Evolutionary conservation across 2,329 filamentous ascomycete species (phyloP).

Genomic region (Colletotrichum paranaense): DNA sequence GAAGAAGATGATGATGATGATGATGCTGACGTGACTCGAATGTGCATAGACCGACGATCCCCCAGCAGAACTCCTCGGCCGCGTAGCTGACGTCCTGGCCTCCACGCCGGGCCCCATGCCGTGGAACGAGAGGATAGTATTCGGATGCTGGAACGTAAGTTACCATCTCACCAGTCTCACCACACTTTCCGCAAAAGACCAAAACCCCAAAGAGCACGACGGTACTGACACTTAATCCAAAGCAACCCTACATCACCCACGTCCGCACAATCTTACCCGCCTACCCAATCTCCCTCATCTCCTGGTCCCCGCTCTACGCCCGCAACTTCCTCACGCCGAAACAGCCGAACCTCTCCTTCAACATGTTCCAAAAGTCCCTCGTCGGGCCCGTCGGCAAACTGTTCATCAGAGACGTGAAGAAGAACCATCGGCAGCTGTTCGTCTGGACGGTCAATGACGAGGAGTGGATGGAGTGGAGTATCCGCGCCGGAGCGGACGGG

Average conservation of each 20-base stretch:
- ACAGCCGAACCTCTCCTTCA: slow-evolving; percentile 78
- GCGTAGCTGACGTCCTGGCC: slow-evolving; percentile 73
- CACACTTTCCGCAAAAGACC: too few species aligned
- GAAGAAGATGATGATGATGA: too few species aligned
- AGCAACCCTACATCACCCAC: slow-evolving; percentile 71
- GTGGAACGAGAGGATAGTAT: slow-evolving; percentile 80
- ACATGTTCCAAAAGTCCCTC: slow-evolving; percentile 77
- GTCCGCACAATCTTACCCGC: slow-evolving; percentile 70
- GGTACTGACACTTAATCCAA: neutral
- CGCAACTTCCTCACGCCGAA: slow-evolving; percentile 70
- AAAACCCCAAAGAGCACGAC: too few species aligned
- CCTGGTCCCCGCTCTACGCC: slow-evolving; percentile 75
- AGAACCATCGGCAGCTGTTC: slow-evolving; percentile 67
- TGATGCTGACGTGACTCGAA: neutral
- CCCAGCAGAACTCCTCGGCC: slow-evolving; percentile 75
- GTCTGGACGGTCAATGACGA: slow-evolving; percentile 90
- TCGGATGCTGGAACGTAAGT: slow-evolving; percentile 84
- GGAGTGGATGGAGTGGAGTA: slow-evolving; percentile 84
- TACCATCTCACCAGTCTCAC: neutral
- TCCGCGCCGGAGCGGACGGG: slow-evolving; percentile 75
- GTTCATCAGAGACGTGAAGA: slow-evolving; percentile 72
- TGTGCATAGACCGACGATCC: slow-evolving; percentile 73
- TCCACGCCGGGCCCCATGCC: slow-evolving; percentile 61
- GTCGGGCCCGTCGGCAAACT: slow-evolving; percentile 73
- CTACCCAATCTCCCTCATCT: slow-evolving; percentile 76